Conservation (phyloP, 148 eudicot species). For the Camellia sinensis region DNA sequence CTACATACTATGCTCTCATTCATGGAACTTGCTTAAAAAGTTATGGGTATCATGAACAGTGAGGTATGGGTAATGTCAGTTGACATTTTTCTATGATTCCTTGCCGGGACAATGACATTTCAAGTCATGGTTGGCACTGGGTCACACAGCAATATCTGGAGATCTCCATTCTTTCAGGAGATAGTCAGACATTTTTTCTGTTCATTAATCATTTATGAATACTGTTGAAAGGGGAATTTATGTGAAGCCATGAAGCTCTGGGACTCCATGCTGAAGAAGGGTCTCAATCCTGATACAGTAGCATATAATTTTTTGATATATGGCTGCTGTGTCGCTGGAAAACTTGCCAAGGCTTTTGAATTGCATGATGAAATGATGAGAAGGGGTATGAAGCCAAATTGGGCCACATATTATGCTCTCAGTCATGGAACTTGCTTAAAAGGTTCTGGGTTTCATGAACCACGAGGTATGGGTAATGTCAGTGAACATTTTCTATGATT, state of each 20-base stretch:
- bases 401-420: slow-evolving; percentile 33
- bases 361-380: slow-evolving; percentile 61
- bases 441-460: neutral
- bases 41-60: no score
- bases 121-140: no score
- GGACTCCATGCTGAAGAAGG: slow-evolving; percentile 64
- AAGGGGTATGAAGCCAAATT: slow-evolving; percentile 50
- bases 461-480: neutral
- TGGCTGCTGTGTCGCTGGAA: slow-evolving; percentile 69
- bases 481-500: neutral
- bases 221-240: slow-evolving; percentile 59
- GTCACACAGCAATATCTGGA: no score
- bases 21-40: slow-evolving; percentile 20
- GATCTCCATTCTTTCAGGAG: no score
- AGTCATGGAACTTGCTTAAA: slow-evolving; percentile 24
- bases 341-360: slow-evolving; percentile 53
- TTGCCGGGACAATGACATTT: no score
- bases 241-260: slow-evolving; percentile 58
- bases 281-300: slow-evolving; percentile 64
- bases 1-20: slow-evolving; percentile 34
- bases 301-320: slow-evolving; percentile 68
- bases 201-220: slow-evolving; percentile 39
- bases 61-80: no score
- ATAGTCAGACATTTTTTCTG: no score
- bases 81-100: no score